Evolutionary conservation across 2,329 filamentous ascomycete species (phyloP).

Genomic region (Cytospora mali): DNA sequence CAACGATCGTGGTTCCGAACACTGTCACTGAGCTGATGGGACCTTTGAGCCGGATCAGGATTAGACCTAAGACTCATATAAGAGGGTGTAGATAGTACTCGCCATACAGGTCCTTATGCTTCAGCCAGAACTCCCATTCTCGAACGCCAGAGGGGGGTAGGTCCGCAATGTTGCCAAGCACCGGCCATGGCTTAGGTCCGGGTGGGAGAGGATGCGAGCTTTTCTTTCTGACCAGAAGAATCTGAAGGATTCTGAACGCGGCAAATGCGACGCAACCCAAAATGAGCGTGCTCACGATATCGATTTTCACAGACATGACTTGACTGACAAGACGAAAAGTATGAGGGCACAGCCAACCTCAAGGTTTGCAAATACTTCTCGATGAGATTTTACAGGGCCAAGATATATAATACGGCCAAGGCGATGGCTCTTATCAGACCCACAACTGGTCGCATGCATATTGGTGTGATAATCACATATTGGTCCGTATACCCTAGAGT

Average conservation of each 20-base stretch:
- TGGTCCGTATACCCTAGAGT: no score
- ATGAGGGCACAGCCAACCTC: not conserved
- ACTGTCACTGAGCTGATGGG: conserved; percentile 20
- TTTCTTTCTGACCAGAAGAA: not conserved
- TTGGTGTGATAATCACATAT: no score
- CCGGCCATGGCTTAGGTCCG: conserved; percentile 16
- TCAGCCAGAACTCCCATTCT: conserved; percentile 17
- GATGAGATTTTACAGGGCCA: no score
- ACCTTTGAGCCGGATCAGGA: not conserved
- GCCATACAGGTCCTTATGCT: conserved; percentile 15
- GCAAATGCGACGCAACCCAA: conserved; percentile 5
- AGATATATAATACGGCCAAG: no score
- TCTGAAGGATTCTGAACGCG: not conserved
- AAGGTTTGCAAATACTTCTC: no score
- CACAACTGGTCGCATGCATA: no score
- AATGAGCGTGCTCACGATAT: conserved; percentile 3
- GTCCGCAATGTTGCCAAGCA: conserved; percentile 13
- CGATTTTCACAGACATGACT: conserved; percentile 1
- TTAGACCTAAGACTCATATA: not conserved
- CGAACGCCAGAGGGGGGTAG: conserved; percentile 5
- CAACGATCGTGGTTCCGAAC: conserved; percentile 14
- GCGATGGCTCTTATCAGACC: no score
- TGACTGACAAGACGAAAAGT: not conserved
- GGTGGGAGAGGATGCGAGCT: conserved; percentile 7
- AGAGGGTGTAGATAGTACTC: not conserved